phyloP scores from a whole-genome alignment of 257 asterid species.

The Salvia hispanica region DNA sequence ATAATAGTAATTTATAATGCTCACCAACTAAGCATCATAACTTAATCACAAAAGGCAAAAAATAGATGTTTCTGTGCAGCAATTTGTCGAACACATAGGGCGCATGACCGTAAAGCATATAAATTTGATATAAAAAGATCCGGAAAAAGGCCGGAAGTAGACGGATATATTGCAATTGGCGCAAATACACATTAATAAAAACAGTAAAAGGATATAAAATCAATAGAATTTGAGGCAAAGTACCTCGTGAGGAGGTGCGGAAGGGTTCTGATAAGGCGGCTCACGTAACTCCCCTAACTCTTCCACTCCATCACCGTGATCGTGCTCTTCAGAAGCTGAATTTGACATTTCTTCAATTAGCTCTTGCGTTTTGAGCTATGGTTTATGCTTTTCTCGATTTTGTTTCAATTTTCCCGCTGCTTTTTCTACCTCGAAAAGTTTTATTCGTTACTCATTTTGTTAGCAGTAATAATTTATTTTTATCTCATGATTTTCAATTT shows the following conservation, averaged over 20 bases:
- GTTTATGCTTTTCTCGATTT: neutral
- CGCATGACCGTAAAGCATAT: slow-evolving; percentile 21
- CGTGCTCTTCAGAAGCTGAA: slow-evolving; percentile 31
- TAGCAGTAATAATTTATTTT: too few relatives aligned
- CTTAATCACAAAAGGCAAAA: neutral
- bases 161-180: slow-evolving; percentile 9
- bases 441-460: too few relatives aligned
- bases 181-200: neutral
- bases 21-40: neutral
- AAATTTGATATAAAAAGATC: neutral
- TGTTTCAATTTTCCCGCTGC: slow-evolving; percentile 20
- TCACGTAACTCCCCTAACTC: slow-evolving; percentile 39
- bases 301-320: slow-evolving; percentile 32
- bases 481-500: too few relatives aligned
- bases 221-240: neutral
- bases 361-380: slow-evolving; percentile 13
- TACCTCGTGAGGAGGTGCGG: slow-evolving; percentile 88
- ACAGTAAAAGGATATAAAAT: neutral
- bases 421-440: neutral
- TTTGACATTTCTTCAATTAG: slow-evolving; percentile 38
- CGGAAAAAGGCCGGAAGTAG: neutral
- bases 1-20: neutral
- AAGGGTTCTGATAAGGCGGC: slow-evolving; percentile 63
- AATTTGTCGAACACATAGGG: slow-evolving; percentile 38
- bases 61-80: neutral